A percentile compares a stretch with the other conserved stretches of the same genome.
Conservation (phyloP, 768 basidiomycete species). For the Pisolithus microcarpus region DNA sequence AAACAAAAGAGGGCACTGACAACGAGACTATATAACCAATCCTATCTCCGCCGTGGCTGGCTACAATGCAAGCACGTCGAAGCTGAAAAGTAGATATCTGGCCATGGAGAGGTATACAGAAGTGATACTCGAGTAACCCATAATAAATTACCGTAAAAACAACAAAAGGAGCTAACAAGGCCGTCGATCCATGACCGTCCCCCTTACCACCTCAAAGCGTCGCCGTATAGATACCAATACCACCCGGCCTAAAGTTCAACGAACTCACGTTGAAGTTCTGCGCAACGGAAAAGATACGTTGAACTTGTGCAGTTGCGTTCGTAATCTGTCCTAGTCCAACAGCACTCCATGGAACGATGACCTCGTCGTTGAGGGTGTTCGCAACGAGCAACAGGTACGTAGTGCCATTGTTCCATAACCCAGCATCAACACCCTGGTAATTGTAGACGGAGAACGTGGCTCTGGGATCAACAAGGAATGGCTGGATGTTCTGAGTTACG, state of each 20-base stretch:
- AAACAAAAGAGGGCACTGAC: too few relatives aligned
- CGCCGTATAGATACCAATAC: constrained; percentile 18
- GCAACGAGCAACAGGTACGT: constrained; percentile 16
- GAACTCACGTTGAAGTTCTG: constrained; percentile 17
- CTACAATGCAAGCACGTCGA: too few relatives aligned
- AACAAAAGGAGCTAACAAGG: neutral
- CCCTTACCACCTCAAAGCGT: neutral
- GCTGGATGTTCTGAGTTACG: constrained; percentile 7
- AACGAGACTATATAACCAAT: too few relatives aligned
- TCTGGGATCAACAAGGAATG: constrained; percentile 15
- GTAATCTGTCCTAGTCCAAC: constrained; percentile 14
- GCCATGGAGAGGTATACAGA: too few relatives aligned
- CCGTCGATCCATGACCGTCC: neutral
- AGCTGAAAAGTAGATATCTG: too few relatives aligned
- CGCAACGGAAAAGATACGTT: constrained; percentile 6
- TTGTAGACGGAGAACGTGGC: constrained; percentile 6
- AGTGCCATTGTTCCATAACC: constrained; percentile 18
- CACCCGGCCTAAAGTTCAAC: constrained; percentile 10
- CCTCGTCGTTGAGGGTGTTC: constrained; percentile 1
- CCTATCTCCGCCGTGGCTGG: too few relatives aligned
- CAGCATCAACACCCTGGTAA: constrained; percentile 16
- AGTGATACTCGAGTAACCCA: neutral
- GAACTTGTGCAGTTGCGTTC: constrained; percentile 14
- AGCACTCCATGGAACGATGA: constrained; percentile 11
- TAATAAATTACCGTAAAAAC: neutral